These are phyloP conservation scores for Rubus idaeus DNA, from an alignment of 306 rosid species.

Conservation along the genomic window DNA sequence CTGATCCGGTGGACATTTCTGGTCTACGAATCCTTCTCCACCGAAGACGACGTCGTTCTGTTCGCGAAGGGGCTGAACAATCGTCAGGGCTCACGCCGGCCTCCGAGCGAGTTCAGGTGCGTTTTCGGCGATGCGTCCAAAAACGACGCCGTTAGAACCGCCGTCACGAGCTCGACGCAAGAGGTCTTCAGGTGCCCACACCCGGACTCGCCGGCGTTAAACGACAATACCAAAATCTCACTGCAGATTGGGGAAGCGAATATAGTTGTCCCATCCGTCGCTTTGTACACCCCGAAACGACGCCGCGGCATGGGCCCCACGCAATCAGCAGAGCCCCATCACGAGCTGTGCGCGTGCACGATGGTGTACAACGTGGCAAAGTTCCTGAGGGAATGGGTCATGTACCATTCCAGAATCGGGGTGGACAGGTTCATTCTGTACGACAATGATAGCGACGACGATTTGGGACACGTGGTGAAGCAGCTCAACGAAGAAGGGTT, in stretches of 20 bases:
- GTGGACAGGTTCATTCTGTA: constrained; percentile 58
- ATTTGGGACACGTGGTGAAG: constrained; percentile 17
- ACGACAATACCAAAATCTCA: constrained; percentile 32
- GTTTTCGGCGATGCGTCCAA: constrained; percentile 34
- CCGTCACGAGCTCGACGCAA: constrained; percentile 59
- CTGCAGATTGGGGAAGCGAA: constrained; percentile 43
- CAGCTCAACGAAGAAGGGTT: constrained; percentile 53
- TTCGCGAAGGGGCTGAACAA: constrained; percentile 67
- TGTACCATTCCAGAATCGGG: constrained; percentile 56
- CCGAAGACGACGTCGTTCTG: constrained; percentile 56
- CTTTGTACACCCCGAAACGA: constrained; percentile 36
- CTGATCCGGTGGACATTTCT: constrained; percentile 50
- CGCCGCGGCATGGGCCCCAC: background rate
- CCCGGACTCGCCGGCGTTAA: constrained; percentile 35
- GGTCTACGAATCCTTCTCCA: constrained; percentile 59
- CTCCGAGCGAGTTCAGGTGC: constrained; percentile 49
- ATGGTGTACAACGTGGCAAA: constrained; percentile 78
- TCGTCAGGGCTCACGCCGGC: constrained; percentile 46
- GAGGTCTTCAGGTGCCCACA: constrained; percentile 74
- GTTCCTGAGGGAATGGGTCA: constrained; percentile 67
- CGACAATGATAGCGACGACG: constrained; percentile 68
- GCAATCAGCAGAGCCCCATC: background rate
- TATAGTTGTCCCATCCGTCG: constrained; percentile 54
- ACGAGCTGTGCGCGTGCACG: constrained; percentile 63
- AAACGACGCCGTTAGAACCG: constrained; percentile 31